Evolutionary conservation across 2,329 filamentous ascomycete genomes (phyloP).

Genomic region (Blastomyces silverae): DNA sequence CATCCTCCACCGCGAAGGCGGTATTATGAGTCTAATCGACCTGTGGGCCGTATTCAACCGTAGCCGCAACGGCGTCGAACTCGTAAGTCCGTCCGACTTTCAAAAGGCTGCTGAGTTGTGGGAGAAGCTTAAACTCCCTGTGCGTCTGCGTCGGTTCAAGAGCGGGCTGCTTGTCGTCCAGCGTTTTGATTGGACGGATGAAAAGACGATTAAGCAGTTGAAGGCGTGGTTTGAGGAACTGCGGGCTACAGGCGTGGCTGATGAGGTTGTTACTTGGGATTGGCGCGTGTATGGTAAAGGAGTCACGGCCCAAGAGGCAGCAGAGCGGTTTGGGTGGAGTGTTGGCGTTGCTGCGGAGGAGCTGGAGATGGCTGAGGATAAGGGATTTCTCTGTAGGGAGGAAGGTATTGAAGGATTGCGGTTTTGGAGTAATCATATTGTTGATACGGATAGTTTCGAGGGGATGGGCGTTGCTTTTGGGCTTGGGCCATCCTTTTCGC

Average conservation of each 20-base stretch:
- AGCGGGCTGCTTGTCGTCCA: conserved; percentile 94
- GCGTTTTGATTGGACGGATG: conserved; percentile 77
- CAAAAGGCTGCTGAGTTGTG: conserved; percentile 82
- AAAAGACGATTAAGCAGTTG: conserved; percentile 73
- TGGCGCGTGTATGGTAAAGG: conserved; percentile 72
- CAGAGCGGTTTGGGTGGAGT: conserved; percentile 91
- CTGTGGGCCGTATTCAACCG: conserved; percentile 94
- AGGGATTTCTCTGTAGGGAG: conserved; percentile 78
- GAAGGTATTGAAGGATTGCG: conserved; percentile 83
- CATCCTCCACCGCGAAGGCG: conserved; percentile 70
- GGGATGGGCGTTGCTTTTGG: conserved; percentile 12
- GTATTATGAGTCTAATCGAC: conserved; percentile 83
- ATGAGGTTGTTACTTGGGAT: conserved; percentile 64
- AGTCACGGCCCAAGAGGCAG: conserved; percentile 81
- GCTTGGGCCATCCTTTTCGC: neutral
- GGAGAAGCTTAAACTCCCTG: conserved; percentile 78
- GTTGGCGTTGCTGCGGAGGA: conserved; percentile 93
- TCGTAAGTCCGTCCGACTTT: conserved; percentile 87
- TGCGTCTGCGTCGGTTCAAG: conserved; percentile 81
- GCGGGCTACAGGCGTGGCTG: conserved; percentile 57
- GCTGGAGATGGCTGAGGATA: conserved; percentile 93
- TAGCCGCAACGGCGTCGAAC: conserved; percentile 83
- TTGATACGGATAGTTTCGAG: conserved; percentile 20
- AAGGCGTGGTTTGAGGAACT: conserved; percentile 70
- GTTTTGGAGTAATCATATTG: conserved; percentile 77